Evolutionary conservation across 2,329 filamentous ascomycete genomes (phyloP).

Genomic region (Macrophomina tecta): DNA sequence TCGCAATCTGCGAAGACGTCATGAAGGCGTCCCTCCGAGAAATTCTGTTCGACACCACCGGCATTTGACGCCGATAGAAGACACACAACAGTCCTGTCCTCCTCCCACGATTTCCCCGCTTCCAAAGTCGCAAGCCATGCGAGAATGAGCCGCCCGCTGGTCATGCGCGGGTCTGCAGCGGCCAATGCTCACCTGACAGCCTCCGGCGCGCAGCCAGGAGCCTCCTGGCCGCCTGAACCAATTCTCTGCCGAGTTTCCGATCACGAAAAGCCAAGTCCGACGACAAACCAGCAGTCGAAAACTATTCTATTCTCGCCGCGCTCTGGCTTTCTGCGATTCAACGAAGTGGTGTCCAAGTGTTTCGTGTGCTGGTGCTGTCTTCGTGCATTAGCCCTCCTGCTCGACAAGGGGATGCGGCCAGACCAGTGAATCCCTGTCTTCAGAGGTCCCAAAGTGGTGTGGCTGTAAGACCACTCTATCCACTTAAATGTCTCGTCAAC

Average conservation of each 20-base stretch:
- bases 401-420: neutral
- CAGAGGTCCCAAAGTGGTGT: neutral
- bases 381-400: neutral
- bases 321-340: neutral
- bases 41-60: neutral
- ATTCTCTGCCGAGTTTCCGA: neutral
- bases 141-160: neutral
- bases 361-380: neutral
- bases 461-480: neutral
- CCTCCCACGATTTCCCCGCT: neutral
- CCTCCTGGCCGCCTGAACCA: neutral
- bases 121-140: neutral
- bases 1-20: neutral
- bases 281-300: neutral
- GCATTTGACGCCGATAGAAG: neutral
- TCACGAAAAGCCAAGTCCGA: neutral
- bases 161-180: conserved; percentile 1
- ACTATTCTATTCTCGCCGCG: neutral
- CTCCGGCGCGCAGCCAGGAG: neutral
- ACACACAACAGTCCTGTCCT: neutral
- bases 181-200: conserved; percentile 11
- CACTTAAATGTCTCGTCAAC: conserved; percentile 7
- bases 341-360: neutral
- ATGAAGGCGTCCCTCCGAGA: neutral
- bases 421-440: neutral